These are phyloP conservation scores for Myriangium duriaei DNA, from an alignment of 2,329 filamentous ascomycete species.

Conservation along the genomic window DNA sequence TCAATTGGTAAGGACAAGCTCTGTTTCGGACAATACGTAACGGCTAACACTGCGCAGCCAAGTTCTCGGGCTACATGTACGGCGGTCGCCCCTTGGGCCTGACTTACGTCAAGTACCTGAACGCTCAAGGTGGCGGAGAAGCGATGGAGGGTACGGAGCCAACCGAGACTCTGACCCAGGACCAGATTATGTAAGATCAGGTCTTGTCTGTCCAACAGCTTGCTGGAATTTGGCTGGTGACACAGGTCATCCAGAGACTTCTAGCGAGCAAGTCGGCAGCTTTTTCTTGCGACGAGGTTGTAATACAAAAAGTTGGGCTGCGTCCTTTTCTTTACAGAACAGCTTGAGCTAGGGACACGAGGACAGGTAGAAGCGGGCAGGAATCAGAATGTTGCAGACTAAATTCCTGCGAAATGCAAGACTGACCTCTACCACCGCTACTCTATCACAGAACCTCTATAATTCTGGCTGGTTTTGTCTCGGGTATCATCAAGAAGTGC, in stretches of 20 bases:
- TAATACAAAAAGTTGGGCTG: too few species aligned
- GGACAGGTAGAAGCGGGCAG: too few species aligned
- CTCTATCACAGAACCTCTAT: not conserved
- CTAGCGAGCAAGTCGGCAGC: too few species aligned
- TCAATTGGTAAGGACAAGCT: constrained; percentile 56
- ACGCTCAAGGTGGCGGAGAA: constrained; percentile 45
- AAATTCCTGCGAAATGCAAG: too few species aligned
- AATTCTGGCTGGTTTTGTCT: constrained; percentile 2
- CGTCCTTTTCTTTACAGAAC: too few species aligned
- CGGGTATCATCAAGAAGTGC: constrained; percentile 10
- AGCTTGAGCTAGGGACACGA: too few species aligned
- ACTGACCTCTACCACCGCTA: too few species aligned
- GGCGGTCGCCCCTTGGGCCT: constrained; percentile 87
- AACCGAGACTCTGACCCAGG: constrained; percentile 67
- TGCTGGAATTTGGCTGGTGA: constrained; percentile 3
- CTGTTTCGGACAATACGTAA: too few species aligned
- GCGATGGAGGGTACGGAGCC: constrained; percentile 73
- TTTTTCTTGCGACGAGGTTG: too few species aligned
- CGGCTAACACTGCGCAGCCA: constrained; percentile 39
- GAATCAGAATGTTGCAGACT: too few species aligned
- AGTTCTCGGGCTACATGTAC: constrained; percentile 97
- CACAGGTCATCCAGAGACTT: too few species aligned
- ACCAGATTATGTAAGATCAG: constrained; percentile 78
- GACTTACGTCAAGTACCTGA: constrained; percentile 87
- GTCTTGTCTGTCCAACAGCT: not conserved